Percentiles rank a stretch among this genome's conserved stretches.
These are phyloP conservation scores for Venturia nashicola DNA, from an alignment of 2,329 filamentous ascomycete genomes.

Conservation along the genomic window DNA sequence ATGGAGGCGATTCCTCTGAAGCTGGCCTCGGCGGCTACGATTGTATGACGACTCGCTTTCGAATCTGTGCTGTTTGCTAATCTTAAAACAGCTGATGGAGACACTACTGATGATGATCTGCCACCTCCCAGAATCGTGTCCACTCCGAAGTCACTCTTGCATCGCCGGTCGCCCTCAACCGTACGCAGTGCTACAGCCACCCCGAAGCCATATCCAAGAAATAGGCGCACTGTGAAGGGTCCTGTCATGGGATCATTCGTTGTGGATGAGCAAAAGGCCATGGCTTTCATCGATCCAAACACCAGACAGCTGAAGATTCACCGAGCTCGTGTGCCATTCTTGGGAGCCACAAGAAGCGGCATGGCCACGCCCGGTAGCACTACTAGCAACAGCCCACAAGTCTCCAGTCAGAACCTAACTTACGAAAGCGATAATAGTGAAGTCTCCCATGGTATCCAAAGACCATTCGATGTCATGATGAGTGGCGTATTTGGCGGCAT, in stretches of 20 bases:
- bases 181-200: slow-evolving; percentile 23
- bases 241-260: slow-evolving; percentile 22
- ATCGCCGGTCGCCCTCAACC: slow-evolving; percentile 34
- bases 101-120: slow-evolving; percentile 48
- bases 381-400: slow-evolving; percentile 26
- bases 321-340: slow-evolving; percentile 8
- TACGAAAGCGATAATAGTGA: slow-evolving; percentile 26
- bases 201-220: slow-evolving; percentile 24
- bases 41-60: slow-evolving; percentile 32
- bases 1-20: slow-evolving; percentile 33
- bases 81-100: slow-evolving; percentile 43
- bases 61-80: slow-evolving; percentile 30
- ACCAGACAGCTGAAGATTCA: slow-evolving; percentile 18
- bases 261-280: slow-evolving; percentile 19
- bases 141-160: slow-evolving; percentile 37
- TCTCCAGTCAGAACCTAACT: slow-evolving; percentile 21
- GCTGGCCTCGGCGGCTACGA: slow-evolving; percentile 43
- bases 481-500: slow-evolving; percentile 48
- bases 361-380: slow-evolving; percentile 17
- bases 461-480: slow-evolving; percentile 60
- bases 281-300: slow-evolving; percentile 20
- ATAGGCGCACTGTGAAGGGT: slow-evolving; percentile 13
- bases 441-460: slow-evolving; percentile 21
- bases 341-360: background rate
- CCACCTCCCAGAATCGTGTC: slow-evolving; percentile 34